These are phyloP conservation scores for Saitozyma sp. DNA, from an alignment of 768 basidiomycete species.

Conservation along the genomic window DNA sequence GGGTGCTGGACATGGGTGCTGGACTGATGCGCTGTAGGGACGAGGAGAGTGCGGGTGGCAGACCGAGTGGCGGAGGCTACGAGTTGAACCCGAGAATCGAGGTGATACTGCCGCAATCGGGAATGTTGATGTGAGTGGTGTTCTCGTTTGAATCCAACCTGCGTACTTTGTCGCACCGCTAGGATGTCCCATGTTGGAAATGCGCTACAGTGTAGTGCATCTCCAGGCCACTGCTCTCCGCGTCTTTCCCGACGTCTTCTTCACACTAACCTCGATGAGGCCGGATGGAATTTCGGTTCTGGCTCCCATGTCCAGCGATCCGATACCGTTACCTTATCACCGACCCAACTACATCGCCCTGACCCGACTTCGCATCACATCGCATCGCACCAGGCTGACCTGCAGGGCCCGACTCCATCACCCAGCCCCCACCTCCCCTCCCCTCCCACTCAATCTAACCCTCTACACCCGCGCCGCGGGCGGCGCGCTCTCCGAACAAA, in stretches of 20 bases:
- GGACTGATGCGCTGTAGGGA: constrained; percentile 56
- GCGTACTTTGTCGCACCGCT: no score
- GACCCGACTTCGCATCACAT: not conserved
- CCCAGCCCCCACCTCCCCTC: constrained; percentile 8
- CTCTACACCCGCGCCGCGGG: constrained; percentile 55
- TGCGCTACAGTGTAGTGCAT: no score
- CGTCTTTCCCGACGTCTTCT: no score
- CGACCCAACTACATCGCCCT: not conserved
- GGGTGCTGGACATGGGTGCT: no score
- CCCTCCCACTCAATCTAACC: constrained; percentile 45
- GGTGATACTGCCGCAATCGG: constrained; percentile 52
- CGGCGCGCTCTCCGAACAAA: constrained; percentile 44
- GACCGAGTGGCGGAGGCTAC: constrained; percentile 69
- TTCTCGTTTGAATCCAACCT: no score
- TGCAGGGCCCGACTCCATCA: constrained; percentile 36
- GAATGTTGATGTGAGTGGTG: constrained; percentile 28
- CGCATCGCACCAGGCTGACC: not conserved
- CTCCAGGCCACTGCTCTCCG: no score
- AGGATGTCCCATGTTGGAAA: no score
- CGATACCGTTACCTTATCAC: not conserved
- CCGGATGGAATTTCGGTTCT: not conserved
- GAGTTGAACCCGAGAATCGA: constrained; percentile 68
- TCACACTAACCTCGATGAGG: not conserved
- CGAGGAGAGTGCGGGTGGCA: constrained; percentile 63
- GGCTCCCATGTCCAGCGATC: not conserved